Evolutionary conservation across 495 filamentous ascomycete genomes (phyloP).

Genomic region (Penicillium ucsense): DNA sequence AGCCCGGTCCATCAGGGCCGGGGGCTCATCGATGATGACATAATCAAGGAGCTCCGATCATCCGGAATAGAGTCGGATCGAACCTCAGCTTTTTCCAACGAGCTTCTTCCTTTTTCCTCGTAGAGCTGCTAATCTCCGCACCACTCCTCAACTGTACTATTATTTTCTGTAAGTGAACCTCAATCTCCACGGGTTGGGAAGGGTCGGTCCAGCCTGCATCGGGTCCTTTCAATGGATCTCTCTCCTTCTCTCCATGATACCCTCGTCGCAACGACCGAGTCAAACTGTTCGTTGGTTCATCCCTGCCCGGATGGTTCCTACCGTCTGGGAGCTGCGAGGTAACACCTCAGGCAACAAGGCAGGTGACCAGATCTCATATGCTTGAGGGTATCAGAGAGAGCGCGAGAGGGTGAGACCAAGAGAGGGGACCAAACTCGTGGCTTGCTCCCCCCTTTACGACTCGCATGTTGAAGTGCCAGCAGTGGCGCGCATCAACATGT

Average conservation of each 20-base stretch:
- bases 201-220: no score
- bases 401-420: no score
- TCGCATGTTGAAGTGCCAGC: neutral
- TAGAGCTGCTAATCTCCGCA: constrained; percentile 9
- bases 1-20: no score
- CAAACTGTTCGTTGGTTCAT: no score
- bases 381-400: no score
- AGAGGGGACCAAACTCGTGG: no score
- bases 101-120: constrained; percentile 19
- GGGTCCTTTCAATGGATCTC: no score
- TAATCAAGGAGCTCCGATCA: constrained; percentile 10
- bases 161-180: constrained; percentile 11
- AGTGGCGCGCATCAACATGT: neutral
- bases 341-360: constrained; percentile 1
- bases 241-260: neutral
- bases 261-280: neutral
- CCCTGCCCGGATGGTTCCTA: no score
- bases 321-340: no score
- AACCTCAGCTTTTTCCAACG: constrained; percentile 10
- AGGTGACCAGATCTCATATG: no score
- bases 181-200: no score
- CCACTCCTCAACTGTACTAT: constrained; percentile 10
- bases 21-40: neutral
- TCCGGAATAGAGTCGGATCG: no score
- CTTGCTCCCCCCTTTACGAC: neutral